Conservation (phyloP, 176 grass and related monocot species). For the Ampelocalamus luodianensis region DNA sequence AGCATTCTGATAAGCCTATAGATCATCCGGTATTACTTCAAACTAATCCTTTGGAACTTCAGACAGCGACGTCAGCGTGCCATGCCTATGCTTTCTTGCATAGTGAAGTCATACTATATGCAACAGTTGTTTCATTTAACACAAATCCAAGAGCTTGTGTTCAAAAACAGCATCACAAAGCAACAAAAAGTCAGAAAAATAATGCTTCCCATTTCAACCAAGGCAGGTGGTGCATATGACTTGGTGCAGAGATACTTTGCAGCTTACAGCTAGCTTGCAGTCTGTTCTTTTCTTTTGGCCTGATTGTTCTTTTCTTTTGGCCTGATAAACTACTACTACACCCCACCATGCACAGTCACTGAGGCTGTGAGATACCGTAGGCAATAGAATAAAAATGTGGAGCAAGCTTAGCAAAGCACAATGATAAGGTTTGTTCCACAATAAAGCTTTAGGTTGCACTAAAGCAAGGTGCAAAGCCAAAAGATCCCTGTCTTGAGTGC, state of each 20-base stretch:
- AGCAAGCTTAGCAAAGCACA: slow-evolving; percentile 52
- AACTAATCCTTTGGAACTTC: slow-evolving; percentile 28
- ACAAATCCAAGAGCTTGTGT: slow-evolving; percentile 45
- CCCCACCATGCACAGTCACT: slow-evolving; percentile 44
- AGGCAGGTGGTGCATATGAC: slow-evolving; percentile 51
- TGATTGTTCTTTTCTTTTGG: slow-evolving; percentile 48
- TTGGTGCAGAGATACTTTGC: slow-evolving; percentile 44
- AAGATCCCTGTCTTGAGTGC: slow-evolving; percentile 58
- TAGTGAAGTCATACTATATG: slow-evolving; percentile 32
- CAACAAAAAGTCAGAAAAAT: slow-evolving; percentile 56
- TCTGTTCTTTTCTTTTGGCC: slow-evolving; percentile 47
- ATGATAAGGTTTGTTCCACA: slow-evolving; percentile 60
- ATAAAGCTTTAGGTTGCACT: slow-evolving; percentile 44
- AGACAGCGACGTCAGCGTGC: slow-evolving; percentile 38
- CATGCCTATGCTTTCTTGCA: slow-evolving; percentile 24
- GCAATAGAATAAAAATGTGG: slow-evolving; percentile 41
- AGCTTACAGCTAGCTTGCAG: slow-evolving; percentile 60
- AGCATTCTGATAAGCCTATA: slow-evolving; percentile 33
- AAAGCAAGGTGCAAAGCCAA: slow-evolving; percentile 60
- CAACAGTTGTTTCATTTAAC: slow-evolving; percentile 30
- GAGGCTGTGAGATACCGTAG: slow-evolving; percentile 18
- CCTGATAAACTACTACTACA: slow-evolving; percentile 37
- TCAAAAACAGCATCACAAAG: slow-evolving; percentile 41
- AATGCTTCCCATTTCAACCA: slow-evolving; percentile 54
- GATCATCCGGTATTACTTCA: slow-evolving; percentile 32